Conservation (phyloP, 495 filamentous ascomycete species). For the Pseudomonodictys pantanalensis region DNA sequence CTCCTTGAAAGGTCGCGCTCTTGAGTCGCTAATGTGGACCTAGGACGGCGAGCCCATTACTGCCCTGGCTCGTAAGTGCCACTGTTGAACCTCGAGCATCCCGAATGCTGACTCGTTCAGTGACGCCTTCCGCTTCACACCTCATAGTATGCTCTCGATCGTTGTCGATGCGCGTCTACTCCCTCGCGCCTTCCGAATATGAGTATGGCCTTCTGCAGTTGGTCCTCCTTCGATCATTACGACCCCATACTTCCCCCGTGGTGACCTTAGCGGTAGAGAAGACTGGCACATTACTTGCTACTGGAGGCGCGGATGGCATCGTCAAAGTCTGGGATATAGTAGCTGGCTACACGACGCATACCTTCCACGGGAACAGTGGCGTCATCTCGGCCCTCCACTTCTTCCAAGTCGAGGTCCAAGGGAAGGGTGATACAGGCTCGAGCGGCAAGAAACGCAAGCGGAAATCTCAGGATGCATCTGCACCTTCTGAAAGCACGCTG, state of each 20-base stretch:
- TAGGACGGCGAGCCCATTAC: conserved; percentile 94
- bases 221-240: conserved; percentile 71
- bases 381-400: conserved; percentile 88
- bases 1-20: not conserved
- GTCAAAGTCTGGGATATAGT: conserved; percentile 96
- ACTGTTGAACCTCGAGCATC: not conserved
- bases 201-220: conserved; percentile 54
- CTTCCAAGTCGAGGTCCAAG: conserved; percentile 64
- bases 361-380: conserved; percentile 86
- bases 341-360: conserved; percentile 90
- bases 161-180: conserved; percentile 87
- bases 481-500: conserved; percentile 42
- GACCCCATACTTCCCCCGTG: conserved; percentile 87
- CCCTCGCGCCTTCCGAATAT: conserved; percentile 58
- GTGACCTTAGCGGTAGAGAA: conserved; percentile 77
- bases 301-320: conserved; percentile 83
- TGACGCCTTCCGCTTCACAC: conserved; percentile 84
- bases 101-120: conserved; percentile 42
- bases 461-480: conserved; percentile 45
- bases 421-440: conserved; percentile 38
- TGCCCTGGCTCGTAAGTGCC: conserved; percentile 67
- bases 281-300: conserved; percentile 86
- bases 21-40: conserved; percentile 28
- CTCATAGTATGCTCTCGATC: conserved; percentile 89
- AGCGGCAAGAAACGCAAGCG: conserved; percentile 47